Base-by-base conservation (phyloP, 208 protist species). In the Herpetomonas tarakana region DNA sequence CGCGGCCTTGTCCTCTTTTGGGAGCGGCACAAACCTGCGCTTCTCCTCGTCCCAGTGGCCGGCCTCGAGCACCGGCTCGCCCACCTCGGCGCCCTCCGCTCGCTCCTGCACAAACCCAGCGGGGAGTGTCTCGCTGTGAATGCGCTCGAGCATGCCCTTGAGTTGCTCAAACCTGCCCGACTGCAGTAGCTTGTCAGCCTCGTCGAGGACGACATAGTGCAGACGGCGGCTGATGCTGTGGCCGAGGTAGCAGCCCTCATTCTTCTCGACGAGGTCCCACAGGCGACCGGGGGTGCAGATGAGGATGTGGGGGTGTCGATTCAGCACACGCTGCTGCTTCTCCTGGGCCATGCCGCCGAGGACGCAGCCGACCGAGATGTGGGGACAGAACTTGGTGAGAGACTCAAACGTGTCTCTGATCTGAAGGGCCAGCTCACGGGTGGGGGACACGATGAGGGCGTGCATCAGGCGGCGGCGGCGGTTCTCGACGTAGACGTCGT, bases 131-230 rank as follows among this genome's bases (percentile, higher is more conserved):
- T 81, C 88, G 62, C 73, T 82, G 58, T 98, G 99, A 44, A 99
- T 92, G 52, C 98, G 72, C 63, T 97, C 88, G 22, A 99, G 65
- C 72, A 99, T 98, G 61, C 96, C 88, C 45, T 86, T 91, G 76
- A 99, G 92, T 69, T 99, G 94, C 26, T 98, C 95, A 65, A 99
- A 98, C 57, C 94, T 97, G 57, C 85, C 88, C 7, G 83, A 92
- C 67, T 99, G 98, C 68, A 99, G 92, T 87, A 99, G 97, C 58
- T 98, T 84, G 65, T 99, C 98, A 0, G 98, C 98, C 78, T 99
- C 98, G 76, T 99, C 98, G 3, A 99, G 81, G 6, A 99, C 96
- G 0, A 99, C 74, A 72, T 91, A 99, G 51, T 65, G 52, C 62
- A 96, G 81, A 19, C 84, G 86, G 16, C 99, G 86, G 47, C 86